phyloP scores from a whole-genome alignment of 2,329 filamentous ascomycete species.

The Aspergillus quadricinctus region DNA sequence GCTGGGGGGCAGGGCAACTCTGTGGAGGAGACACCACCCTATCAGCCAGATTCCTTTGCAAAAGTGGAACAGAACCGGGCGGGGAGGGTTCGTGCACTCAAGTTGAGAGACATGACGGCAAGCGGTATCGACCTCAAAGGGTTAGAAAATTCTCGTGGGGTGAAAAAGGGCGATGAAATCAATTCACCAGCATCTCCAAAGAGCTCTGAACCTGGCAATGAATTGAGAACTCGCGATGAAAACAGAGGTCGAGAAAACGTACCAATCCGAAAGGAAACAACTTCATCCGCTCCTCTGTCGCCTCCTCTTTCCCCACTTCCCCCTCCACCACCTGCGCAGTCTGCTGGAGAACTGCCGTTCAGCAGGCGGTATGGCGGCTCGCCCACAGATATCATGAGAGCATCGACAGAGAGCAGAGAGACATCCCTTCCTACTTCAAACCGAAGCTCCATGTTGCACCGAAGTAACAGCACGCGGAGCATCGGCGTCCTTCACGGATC shows the following conservation, averaged over 20 bases:
- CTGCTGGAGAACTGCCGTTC: constrained; percentile 3
- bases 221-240: neutral
- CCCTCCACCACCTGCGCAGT: constrained; percentile 15
- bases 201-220: neutral
- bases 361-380: constrained; percentile 17
- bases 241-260: constrained; percentile 10
- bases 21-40: constrained; percentile 1
- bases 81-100: constrained; percentile 23
- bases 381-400: constrained; percentile 1
- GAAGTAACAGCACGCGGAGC: constrained; percentile 22
- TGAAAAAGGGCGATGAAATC: neutral
- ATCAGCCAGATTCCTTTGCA: constrained; percentile 7
- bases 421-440: constrained; percentile 7
- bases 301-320: constrained; percentile 24
- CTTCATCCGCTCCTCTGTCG: constrained; percentile 22
- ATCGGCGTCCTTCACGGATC: constrained; percentile 17
- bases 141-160: constrained; percentile 1
- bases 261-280: constrained; percentile 12
- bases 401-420: constrained; percentile 9
- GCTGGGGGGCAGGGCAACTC: neutral
- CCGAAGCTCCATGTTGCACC: constrained; percentile 14
- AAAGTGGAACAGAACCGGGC: constrained; percentile 16
- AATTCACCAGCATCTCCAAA: neutral
- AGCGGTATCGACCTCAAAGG: constrained; percentile 17
- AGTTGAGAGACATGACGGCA: constrained; percentile 24